Evolutionary conservation across 257 asterid genomes (phyloP).

Genomic region (Primulina eburnea): DNA sequence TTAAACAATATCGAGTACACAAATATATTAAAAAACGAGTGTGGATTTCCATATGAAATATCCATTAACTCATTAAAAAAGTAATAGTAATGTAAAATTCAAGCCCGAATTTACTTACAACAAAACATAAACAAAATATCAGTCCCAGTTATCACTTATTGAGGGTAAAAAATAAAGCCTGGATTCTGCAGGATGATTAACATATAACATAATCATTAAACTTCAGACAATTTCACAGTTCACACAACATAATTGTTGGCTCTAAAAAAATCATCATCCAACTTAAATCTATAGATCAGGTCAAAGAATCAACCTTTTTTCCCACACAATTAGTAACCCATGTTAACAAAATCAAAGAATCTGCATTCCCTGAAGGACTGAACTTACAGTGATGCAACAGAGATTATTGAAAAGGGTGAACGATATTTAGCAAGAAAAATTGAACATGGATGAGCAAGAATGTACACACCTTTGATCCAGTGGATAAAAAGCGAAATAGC

Average conservation of each 20-base stretch:
- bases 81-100: too few relatives aligned
- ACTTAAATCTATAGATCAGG: conserved; percentile 17
- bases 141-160: not conserved
- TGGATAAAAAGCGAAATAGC: conserved; percentile 9
- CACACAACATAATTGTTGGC: not conserved
- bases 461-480: conserved; percentile 31
- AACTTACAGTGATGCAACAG: conserved; percentile 13
- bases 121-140: too few relatives aligned
- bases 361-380: conserved; percentile 5
- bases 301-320: conserved; percentile 6
- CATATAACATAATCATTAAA: too few relatives aligned
- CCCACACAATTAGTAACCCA: conserved; percentile 3
- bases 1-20: not conserved
- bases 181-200: too few relatives aligned
- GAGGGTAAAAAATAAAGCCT: too few relatives aligned
- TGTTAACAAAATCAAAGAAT: conserved; percentile 1
- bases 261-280: not conserved
- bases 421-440: not conserved
- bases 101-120: not conserved
- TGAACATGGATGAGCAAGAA: conserved; percentile 26
- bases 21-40: too few relatives aligned
- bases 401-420: not conserved
- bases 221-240: not conserved
- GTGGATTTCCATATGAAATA: not conserved
- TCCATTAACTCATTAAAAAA: not conserved